A percentile compares a stretch with the other conserved stretches of the same genome.
These are phyloP conservation scores for Solanum hybrid DNA, from an alignment of 305 asterid species.

Conservation along the genomic window DNA sequence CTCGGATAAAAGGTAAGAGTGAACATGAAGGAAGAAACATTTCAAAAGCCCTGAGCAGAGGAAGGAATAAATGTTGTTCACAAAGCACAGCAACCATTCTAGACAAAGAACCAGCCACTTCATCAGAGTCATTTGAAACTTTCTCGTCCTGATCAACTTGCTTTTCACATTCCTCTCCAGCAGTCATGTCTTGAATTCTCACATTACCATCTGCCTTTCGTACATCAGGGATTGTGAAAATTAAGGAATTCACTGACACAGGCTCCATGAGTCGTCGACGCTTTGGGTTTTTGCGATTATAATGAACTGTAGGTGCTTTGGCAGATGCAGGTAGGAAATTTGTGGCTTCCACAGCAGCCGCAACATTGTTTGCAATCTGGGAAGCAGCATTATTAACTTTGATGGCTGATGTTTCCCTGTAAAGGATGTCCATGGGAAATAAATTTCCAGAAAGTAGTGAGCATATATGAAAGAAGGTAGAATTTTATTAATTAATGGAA, in stretches of 20 bases:
- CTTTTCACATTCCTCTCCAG: slow-evolving; percentile 42
- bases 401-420: slow-evolving; percentile 96
- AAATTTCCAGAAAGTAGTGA: neutral
- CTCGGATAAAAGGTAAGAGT: slow-evolving; percentile 82
- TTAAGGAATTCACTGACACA: slow-evolving; percentile 27
- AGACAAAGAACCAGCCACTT: slow-evolving; percentile 60
- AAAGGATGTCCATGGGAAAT: neutral
- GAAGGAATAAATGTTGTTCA: slow-evolving; percentile 83
- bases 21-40: slow-evolving; percentile 96
- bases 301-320: slow-evolving; percentile 60
- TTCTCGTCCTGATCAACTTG: slow-evolving; percentile 33
- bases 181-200: slow-evolving; percentile 32
- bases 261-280: slow-evolving; percentile 82
- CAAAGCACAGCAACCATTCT: slow-evolving; percentile 92
- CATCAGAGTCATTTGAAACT: slow-evolving; percentile 43
- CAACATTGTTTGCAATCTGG: slow-evolving; percentile 80
- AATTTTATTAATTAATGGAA: neutral
- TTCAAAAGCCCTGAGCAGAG: slow-evolving; percentile 89
- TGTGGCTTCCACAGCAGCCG: slow-evolving; percentile 89
- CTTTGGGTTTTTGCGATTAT: slow-evolving; percentile 76
- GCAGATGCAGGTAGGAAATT: slow-evolving; percentile 64
- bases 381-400: slow-evolving; percentile 91
- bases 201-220: slow-evolving; percentile 37
- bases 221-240: slow-evolving; percentile 33
- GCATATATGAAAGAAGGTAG: neutral